phyloP scores from a whole-genome alignment of 331 rosid species.

The Prunus yedoensis region DNA sequence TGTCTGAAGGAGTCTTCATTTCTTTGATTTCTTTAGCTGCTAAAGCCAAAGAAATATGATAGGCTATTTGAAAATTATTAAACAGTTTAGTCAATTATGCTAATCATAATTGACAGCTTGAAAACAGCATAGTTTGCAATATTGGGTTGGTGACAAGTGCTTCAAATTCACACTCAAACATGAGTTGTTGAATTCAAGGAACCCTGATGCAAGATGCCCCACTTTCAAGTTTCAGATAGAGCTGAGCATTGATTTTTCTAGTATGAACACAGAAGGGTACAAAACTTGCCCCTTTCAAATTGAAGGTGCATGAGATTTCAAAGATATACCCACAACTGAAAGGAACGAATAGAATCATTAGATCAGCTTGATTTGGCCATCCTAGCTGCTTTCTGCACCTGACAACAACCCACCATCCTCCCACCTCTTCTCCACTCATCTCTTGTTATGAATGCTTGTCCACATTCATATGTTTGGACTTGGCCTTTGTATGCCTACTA shows the following conservation, averaged over 20 bases:
- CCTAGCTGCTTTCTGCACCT: conserved; percentile 32
- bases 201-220: conserved; percentile 1
- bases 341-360: conserved; percentile 6
- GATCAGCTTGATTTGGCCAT: conserved; percentile 41
- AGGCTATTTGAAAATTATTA: neutral
- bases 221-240: neutral
- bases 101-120: neutral
- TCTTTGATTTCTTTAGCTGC: neutral
- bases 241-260: neutral
- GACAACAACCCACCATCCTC: conserved; percentile 41
- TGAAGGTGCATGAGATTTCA: neutral
- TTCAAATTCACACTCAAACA: conserved; percentile 2
- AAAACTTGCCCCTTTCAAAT: neutral
- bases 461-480: neutral
- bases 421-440: neutral
- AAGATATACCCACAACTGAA: conserved; percentile 31
- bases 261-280: conserved; percentile 17
- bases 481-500: neutral
- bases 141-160: neutral
- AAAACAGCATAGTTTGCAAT: conserved; percentile 12
- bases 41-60: neutral
- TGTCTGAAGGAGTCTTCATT: neutral
- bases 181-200: neutral
- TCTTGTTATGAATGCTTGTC: neutral
- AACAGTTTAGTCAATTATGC: neutral